These are phyloP conservation scores for Scheffersomyces lignosus DNA, from an alignment of 805 yeast genomes.

Conservation along the genomic window DNA sequence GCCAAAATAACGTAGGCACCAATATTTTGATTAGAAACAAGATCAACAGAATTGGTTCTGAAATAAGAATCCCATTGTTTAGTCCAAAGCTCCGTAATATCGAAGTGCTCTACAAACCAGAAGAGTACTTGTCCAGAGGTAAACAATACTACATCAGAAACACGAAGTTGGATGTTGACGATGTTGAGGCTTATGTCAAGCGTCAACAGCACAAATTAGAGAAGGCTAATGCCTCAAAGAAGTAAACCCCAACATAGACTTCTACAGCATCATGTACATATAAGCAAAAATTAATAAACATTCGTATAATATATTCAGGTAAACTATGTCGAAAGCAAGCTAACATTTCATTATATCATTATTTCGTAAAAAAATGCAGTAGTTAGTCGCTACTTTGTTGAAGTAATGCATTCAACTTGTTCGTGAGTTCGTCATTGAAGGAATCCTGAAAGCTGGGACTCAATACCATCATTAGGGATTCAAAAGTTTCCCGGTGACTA, in stretches of 20 bases:
- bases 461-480: constrained; percentile 26
- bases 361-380: no score
- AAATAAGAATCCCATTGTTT: constrained; percentile 74
- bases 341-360: no score
- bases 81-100: constrained; percentile 76
- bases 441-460: constrained; percentile 20
- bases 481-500: constrained; percentile 28
- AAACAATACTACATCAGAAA: constrained; percentile 90
- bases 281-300: no score
- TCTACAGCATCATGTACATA: no score
- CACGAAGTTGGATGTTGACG: constrained; percentile 73
- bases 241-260: no score
- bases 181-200: constrained; percentile 48
- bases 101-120: constrained; percentile 76
- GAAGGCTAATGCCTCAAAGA: no score
- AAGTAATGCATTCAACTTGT: constrained; percentile 11
- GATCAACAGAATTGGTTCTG: constrained; percentile 81
- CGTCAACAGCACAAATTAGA: constrained; percentile 14
- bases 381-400: no score
- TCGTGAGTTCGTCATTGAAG: constrained; percentile 19
- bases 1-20: constrained; percentile 60
- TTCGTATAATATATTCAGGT: no score
- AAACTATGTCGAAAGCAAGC: no score
- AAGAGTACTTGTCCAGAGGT: constrained; percentile 68
- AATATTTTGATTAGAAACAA: constrained; percentile 82